Percentiles rank a stretch among this genome's conserved stretches.
Conservation (phyloP, 352 stramenopile genomes). For the Pelagophyceae sp. region DNA sequence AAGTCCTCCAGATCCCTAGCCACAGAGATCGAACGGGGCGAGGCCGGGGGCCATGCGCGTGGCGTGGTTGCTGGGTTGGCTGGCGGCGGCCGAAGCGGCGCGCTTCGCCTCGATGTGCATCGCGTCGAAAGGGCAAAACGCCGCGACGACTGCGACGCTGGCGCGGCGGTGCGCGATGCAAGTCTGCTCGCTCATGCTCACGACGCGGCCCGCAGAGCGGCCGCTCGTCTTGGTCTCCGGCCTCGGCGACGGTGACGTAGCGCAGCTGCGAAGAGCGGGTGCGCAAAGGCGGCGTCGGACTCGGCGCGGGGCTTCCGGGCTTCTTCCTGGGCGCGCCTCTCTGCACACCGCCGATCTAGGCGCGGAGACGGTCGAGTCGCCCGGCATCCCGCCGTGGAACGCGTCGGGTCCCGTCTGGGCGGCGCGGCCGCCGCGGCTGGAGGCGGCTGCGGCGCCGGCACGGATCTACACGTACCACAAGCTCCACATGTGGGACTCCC, state of each 20-base stretch:
- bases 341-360: background rate
- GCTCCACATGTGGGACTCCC: slow-evolving; percentile 1
- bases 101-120: slow-evolving; percentile 20
- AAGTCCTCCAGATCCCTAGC: no score
- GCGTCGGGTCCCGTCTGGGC: background rate
- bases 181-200: slow-evolving; percentile 2
- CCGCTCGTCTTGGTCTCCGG: background rate
- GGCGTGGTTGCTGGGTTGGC: no score
- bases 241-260: background rate
- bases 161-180: background rate
- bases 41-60: no score
- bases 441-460: background rate
- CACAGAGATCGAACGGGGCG: no score
- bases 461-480: background rate
- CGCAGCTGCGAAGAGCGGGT: no score
- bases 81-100: no score
- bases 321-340: background rate
- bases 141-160: background rate
- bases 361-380: no score
- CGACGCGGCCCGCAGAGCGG: slow-evolving; percentile 1
- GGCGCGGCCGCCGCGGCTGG: background rate
- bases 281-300: no score
- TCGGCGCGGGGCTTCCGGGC: no score
- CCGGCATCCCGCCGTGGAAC: no score
- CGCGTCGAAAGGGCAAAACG: background rate